phyloP scores from a whole-genome alignment of 176 grass and related monocot genomes.

The Triticum turgidum region DNA sequence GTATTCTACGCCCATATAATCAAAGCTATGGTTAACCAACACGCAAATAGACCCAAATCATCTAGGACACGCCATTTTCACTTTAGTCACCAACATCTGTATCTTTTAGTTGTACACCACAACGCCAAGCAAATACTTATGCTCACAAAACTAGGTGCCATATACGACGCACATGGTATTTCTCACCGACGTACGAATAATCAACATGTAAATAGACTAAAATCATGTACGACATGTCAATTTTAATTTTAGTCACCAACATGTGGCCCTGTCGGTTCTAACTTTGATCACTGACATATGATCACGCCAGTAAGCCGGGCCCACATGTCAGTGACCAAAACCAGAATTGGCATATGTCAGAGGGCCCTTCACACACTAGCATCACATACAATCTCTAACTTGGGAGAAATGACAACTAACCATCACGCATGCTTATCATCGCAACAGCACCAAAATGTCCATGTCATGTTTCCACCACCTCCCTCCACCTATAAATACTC shows the following conservation, averaged over 20 bases:
- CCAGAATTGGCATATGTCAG: background rate
- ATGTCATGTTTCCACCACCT: slow-evolving; percentile 38
- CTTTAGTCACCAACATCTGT: too few relatives aligned
- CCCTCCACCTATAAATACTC: slow-evolving; percentile 36
- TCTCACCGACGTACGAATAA: background rate
- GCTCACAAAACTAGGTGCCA: background rate
- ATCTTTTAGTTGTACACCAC: too few relatives aligned
- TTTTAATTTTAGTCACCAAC: too few relatives aligned
- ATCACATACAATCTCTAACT: slow-evolving; percentile 1
- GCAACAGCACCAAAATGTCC: slow-evolving; percentile 28
- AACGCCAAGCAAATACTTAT: background rate
- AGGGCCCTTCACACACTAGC: background rate
- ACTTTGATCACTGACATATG: too few relatives aligned
- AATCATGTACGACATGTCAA: too few relatives aligned
- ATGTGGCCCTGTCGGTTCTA: too few relatives aligned
- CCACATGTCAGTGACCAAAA: background rate
- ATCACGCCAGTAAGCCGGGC: too few relatives aligned
- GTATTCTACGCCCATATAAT: background rate
- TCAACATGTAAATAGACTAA: too few relatives aligned
- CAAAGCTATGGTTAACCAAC: background rate
- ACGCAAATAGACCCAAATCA: too few relatives aligned
- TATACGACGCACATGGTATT: background rate
- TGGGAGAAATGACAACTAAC: slow-evolving; percentile 9
- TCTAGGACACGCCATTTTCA: too few relatives aligned
- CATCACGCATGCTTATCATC: slow-evolving; percentile 31